Conservation (phyloP, 1,284 basidiomycete species). For the Apiotrichum akiyoshidainum region DNA sequence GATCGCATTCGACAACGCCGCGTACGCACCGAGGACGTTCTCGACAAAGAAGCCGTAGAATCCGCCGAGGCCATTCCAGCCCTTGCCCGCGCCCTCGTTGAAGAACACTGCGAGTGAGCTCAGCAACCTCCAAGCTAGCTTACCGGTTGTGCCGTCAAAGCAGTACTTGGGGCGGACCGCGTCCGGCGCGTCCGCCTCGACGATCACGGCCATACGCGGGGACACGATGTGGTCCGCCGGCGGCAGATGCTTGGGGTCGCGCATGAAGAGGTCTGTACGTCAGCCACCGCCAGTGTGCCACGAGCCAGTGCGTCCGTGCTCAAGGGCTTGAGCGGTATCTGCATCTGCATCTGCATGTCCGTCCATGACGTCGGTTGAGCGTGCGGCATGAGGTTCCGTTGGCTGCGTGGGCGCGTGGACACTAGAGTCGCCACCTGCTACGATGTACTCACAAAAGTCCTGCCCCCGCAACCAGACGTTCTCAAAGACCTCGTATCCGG, state of each 20-base stretch:
- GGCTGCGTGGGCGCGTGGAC: too few relatives aligned
- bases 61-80: slow-evolving; percentile 19
- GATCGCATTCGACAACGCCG: slow-evolving; percentile 2
- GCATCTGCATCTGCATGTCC: too few relatives aligned
- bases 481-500: too few relatives aligned
- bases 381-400: too few relatives aligned
- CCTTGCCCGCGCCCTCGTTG: slow-evolving; percentile 23
- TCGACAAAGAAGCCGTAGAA: slow-evolving; percentile 32
- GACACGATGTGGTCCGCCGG: slow-evolving; percentile 17
- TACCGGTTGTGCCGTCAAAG: slow-evolving; percentile 2
- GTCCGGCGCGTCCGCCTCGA: background rate
- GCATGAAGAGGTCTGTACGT: slow-evolving; percentile 9
- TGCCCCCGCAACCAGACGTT: too few relatives aligned
- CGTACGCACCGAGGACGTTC: slow-evolving; percentile 15
- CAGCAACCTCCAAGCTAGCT: too few relatives aligned
- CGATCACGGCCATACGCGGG: slow-evolving; percentile 5
- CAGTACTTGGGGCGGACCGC: background rate
- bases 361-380: too few relatives aligned
- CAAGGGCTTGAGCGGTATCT: too few relatives aligned
- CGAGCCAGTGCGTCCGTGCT: too few relatives aligned
- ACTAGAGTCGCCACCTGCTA: too few relatives aligned
- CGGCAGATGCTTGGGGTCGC: slow-evolving; percentile 5
- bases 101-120: slow-evolving; percentile 19
- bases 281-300: background rate
- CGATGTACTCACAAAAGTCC: too few relatives aligned